Evolutionary conservation across 495 filamentous ascomycete species (phyloP).

Genomic region (Podospora pseudoanserina): DNA sequence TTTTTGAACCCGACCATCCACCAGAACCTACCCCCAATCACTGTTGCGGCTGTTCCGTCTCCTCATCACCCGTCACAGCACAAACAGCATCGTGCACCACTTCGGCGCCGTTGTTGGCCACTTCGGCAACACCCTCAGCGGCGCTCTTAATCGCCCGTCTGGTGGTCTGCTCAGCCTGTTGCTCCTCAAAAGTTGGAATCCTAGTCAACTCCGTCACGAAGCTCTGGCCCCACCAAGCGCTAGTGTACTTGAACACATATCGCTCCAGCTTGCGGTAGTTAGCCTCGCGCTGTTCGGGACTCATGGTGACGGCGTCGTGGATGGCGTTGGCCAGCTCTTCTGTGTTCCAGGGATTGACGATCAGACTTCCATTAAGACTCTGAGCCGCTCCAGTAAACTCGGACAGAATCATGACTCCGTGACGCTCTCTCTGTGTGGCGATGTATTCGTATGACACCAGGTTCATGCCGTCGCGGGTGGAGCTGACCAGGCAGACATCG

Average conservation of each 20-base stretch:
- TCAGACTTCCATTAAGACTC: constrained; percentile 77
- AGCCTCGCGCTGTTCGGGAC: constrained; percentile 72
- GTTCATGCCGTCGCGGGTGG: constrained; percentile 96
- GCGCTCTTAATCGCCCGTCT: constrained; percentile 13
- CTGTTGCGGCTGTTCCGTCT: not conserved
- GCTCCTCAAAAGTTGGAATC: constrained; percentile 28
- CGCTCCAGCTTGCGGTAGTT: constrained; percentile 78
- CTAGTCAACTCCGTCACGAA: constrained; percentile 82
- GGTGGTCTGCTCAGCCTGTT: constrained; percentile 1
- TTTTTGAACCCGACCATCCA: not conserved
- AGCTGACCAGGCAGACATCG: constrained; percentile 85
- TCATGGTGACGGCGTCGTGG: constrained; percentile 79
- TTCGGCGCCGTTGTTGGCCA: constrained; percentile 20
- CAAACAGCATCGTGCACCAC: constrained; percentile 17
- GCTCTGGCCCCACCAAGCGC: constrained; percentile 95
- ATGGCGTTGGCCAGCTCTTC: constrained; percentile 84
- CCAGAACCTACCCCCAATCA: not conserved
- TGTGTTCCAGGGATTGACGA: constrained; percentile 90
- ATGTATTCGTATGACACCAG: constrained; percentile 96
- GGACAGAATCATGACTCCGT: constrained; percentile 87
- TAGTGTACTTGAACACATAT: constrained; percentile 89
- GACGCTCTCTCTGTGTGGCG: constrained; percentile 75
- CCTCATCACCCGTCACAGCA: constrained; percentile 11
- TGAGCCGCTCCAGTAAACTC: constrained; percentile 90
- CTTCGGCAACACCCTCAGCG: constrained; percentile 20